phyloP scores from a whole-genome alignment of 2,329 filamentous ascomycete genomes.

The Cordyceps tenuipes region DNA sequence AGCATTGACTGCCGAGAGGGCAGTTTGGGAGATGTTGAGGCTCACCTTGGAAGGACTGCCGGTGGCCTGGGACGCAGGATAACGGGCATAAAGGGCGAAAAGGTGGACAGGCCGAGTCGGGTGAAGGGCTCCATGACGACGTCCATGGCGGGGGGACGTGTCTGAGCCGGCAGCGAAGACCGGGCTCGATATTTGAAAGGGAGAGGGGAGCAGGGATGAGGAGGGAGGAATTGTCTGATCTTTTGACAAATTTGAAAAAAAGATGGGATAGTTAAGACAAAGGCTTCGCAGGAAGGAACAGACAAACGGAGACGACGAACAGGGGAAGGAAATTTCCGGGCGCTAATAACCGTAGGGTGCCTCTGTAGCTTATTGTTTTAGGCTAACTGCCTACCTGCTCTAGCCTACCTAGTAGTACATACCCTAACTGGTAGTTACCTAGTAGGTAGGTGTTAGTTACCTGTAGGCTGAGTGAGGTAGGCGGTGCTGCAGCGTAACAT shows the following conservation, averaged over 20 bases:
- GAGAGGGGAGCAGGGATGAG: no score
- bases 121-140: constrained; percentile 24
- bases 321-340: neutral
- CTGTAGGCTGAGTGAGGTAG: no score
- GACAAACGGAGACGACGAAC: neutral
- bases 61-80: constrained; percentile 14
- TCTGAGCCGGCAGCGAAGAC: constrained; percentile 4
- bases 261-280: neutral
- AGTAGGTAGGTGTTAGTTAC: no score
- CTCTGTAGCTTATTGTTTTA: neutral
- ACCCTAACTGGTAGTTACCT: no score
- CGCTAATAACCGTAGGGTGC: neutral
- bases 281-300: neutral
- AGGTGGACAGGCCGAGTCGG: constrained; percentile 23
- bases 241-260: neutral
- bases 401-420: no score
- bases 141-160: constrained; percentile 19
- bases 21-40: neutral
- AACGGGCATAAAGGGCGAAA: constrained; percentile 12
- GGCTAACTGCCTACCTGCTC: no score
- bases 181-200: neutral
- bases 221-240: no score
- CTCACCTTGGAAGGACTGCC: constrained; percentile 6
- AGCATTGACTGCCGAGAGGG: no score
- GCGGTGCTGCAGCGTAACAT: no score